A percentile compares a stretch with the other conserved stretches of the same genome.
Conservation (phyloP, 2,329 filamentous ascomycete species). For the Penicillium occitanis region DNA sequence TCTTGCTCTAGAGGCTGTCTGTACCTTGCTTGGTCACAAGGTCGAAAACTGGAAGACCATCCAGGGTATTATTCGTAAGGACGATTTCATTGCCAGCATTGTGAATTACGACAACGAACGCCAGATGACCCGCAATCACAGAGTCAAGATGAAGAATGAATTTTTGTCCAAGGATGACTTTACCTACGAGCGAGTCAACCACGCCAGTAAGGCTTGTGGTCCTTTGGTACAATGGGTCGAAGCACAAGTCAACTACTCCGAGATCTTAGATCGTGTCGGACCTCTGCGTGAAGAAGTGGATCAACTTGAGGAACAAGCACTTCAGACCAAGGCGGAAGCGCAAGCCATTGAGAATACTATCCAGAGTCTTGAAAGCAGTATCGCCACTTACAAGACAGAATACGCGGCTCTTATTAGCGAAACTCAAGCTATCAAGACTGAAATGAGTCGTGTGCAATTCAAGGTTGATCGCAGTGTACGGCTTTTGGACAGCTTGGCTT, state of each 20-base stretch:
- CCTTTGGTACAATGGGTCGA: slow-evolving; percentile 96
- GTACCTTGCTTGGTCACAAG: slow-evolving; percentile 87
- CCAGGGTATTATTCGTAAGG: slow-evolving; percentile 80
- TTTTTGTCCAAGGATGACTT: slow-evolving; percentile 93
- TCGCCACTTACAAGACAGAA: slow-evolving; percentile 91
- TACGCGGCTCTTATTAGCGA: slow-evolving; percentile 95
- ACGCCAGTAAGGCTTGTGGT: slow-evolving; percentile 93
- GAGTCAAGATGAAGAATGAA: slow-evolving; percentile 87
- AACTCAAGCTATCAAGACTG: slow-evolving; percentile 92
- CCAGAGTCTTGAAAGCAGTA: slow-evolving; percentile 78
- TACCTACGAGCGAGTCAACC: slow-evolving; percentile 93
- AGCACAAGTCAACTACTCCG: slow-evolving; percentile 96
- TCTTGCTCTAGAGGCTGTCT: slow-evolving; percentile 92
- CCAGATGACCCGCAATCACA: slow-evolving; percentile 82
- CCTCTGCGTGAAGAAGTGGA: slow-evolving; percentile 87
- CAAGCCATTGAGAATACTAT: slow-evolving; percentile 89
- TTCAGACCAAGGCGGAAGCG: slow-evolving; percentile 91
- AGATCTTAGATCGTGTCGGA: slow-evolving; percentile 90
- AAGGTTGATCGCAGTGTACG: slow-evolving; percentile 97
- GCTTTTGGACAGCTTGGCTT: slow-evolving; percentile 90
- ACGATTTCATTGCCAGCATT: slow-evolving; percentile 97
- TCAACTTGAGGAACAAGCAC: slow-evolving; percentile 79
- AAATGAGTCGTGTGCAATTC: slow-evolving; percentile 95
- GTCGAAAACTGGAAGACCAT: slow-evolving; percentile 89
- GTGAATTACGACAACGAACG: slow-evolving; percentile 94